Percentiles rank a stretch among this genome's conserved stretches.
These are phyloP conservation scores for Scortechinia acanthostroma DNA, from an alignment of 2,329 filamentous ascomycete genomes.

Conservation along the genomic window DNA sequence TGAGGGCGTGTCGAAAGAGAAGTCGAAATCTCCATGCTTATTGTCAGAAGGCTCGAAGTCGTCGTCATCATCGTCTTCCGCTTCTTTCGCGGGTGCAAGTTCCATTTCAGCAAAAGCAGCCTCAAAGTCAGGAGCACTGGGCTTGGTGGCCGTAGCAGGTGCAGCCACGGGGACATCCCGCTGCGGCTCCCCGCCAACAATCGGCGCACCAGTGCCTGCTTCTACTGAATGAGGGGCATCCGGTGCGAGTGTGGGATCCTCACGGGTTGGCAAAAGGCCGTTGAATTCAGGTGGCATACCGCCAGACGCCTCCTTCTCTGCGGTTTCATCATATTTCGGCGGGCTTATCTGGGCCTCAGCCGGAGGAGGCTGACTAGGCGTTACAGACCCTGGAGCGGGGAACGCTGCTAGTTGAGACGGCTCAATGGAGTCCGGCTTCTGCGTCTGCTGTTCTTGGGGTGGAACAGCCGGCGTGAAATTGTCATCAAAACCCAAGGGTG, in stretches of 20 bases:
- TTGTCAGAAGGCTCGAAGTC: constrained; percentile 18
- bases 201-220: not conserved
- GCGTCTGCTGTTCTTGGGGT: not conserved
- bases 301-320: constrained; percentile 12
- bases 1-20: constrained; percentile 30
- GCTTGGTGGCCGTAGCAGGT: constrained; percentile 22
- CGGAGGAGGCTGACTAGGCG: not conserved
- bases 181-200: constrained; percentile 9
- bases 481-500: not conserved
- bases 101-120: constrained; percentile 32
- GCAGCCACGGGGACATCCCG: constrained; percentile 17
- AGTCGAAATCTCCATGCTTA: constrained; percentile 29
- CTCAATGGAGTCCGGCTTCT: not conserved
- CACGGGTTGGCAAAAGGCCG: constrained; percentile 25
- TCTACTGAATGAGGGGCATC: constrained; percentile 26
- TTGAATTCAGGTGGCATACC: constrained; percentile 24
- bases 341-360: not conserved
- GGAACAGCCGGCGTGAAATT: not conserved
- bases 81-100: constrained; percentile 31
- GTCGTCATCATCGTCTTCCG: constrained; percentile 19
- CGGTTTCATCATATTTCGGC: constrained; percentile 21
- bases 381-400: not conserved
- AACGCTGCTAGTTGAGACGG: not conserved
- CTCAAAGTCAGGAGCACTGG: constrained; percentile 30
- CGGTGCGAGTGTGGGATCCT: constrained; percentile 23